Base-by-base conservation (phyloP, 768 basidiomycete species). In the Psilocybe tampanensis region DNA sequence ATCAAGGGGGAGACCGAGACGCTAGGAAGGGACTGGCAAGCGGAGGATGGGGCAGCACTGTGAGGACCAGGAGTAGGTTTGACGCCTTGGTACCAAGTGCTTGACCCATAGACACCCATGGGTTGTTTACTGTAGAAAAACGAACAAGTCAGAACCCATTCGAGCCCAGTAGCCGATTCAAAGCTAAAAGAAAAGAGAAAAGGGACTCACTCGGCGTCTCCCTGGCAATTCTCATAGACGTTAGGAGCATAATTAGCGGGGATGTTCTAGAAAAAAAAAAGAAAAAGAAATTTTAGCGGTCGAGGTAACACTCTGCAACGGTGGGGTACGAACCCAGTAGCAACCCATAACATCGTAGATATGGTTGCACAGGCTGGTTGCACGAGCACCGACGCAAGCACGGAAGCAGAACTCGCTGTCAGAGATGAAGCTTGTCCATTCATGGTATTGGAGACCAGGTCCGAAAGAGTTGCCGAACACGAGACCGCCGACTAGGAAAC, bases 401-500 rank as follows among this genome's bases (percentile, higher is more conserved):
- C 91, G 90, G 67, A 91, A 72, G 74, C 91, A 94, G 72, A 90
- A 89, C 55, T 74, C 69, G 43, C 60, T 68, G 26, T 81, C 81
- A 19, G 90, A 91, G 63, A 93, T 86, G 75, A 93, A 94, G 70
- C 80, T 84, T 44, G 89, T 92, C 93, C 94, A 95, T 68, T 93
- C 88, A 63, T 90, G 87, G 68, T 89, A 81, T 69, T 93, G 75
- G 36, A 67, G 66, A 18, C 56, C 66, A 8, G 62, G 60, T 18
- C 83, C 80, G 66, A 86, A 89, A 8, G 74, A 75, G 63, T 82
- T 86, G 1, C 88, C 85, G 70, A 84, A 93, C 26, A 91, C 64
- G 11, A 92, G 73, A 34, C 85, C 90, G 61, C 91, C 91, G 24
- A 89, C 87, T 81, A 66, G 67, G 54, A 58, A 50, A 50, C n/a